Evolutionary conservation across 225 moss, liverwort and hornwort genomes (phyloP).

Genomic region (Neckera pumila): DNA sequence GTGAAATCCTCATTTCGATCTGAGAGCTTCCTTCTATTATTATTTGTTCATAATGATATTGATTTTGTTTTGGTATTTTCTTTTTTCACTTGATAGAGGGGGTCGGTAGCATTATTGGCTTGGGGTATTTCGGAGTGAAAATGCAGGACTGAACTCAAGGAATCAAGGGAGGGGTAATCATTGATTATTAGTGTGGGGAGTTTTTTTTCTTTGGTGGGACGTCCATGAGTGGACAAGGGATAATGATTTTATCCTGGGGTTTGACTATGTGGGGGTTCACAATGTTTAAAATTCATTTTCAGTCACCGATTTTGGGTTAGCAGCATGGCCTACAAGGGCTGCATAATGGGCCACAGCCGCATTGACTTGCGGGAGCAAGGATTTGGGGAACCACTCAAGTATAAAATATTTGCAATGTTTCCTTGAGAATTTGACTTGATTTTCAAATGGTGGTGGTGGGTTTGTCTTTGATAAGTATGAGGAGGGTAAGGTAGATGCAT

Average conservation of each 20-base stretch:
- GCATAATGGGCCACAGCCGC: background rate
- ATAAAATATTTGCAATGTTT: background rate
- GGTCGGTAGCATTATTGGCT: background rate
- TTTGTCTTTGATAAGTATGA: background rate
- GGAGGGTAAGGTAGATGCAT: no score
- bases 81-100: background rate
- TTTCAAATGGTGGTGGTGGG: no score
- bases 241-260: background rate
- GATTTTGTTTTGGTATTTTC: background rate
- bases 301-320: background rate
- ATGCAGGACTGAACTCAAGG: background rate
- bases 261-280: background rate
- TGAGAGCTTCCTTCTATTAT: background rate
- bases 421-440: no score
- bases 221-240: background rate
- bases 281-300: background rate
- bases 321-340: background rate
- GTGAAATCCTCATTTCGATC: no score
- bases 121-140: background rate
- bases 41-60: no score
- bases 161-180: no score
- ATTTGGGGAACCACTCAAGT: background rate
- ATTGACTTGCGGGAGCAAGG: background rate
- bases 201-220: background rate
- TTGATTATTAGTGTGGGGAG: background rate